phyloP scores from a whole-genome alignment of 2,329 filamentous ascomycete genomes.

The Salinomyces thailandicus region DNA sequence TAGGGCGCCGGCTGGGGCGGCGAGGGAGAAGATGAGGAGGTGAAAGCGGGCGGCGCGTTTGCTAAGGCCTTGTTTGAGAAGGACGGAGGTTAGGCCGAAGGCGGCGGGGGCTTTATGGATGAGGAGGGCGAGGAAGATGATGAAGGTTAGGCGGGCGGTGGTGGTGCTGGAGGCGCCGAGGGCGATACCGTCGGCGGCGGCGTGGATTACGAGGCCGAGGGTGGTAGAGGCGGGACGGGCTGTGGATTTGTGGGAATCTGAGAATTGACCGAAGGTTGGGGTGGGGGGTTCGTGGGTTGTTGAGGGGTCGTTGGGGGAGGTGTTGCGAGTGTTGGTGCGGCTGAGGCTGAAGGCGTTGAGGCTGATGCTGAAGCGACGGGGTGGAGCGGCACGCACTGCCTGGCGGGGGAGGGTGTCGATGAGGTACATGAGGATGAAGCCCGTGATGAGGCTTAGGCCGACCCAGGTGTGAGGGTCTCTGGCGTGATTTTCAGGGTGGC shows the following conservation, averaged over 20 bases:
- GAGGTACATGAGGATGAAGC: slow-evolving; percentile 94
- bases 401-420: slow-evolving; percentile 77
- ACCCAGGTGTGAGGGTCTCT: slow-evolving; percentile 63
- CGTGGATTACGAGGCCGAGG: slow-evolving; percentile 89
- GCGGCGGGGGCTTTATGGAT: slow-evolving; percentile 87
- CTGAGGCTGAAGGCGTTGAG: slow-evolving; percentile 60
- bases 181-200: slow-evolving; percentile 88
- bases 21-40: slow-evolving; percentile 80
- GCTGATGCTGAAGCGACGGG: slow-evolving; percentile 73
- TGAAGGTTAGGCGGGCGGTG: slow-evolving; percentile 63
- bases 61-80: slow-evolving; percentile 82
- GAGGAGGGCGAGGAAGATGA: slow-evolving; percentile 95
- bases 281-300: slow-evolving; percentile 6
- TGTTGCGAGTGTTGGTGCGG: slow-evolving; percentile 27
- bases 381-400: slow-evolving; percentile 45
- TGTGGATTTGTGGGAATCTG: slow-evolving; percentile 11
- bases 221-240: slow-evolving; percentile 48
- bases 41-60: slow-evolving; percentile 78
- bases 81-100: slow-evolving; percentile 81
- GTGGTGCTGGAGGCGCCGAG: slow-evolving; percentile 71
- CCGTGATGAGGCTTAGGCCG: slow-evolving; percentile 73
- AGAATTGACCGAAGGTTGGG: slow-evolving; percentile 18
- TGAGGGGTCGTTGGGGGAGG: slow-evolving; percentile 10
- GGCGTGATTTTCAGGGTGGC: neutral
- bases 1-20: slow-evolving; percentile 77